Conservation (phyloP, 305 asterid genomes). For the Nicotiana rustica region DNA sequence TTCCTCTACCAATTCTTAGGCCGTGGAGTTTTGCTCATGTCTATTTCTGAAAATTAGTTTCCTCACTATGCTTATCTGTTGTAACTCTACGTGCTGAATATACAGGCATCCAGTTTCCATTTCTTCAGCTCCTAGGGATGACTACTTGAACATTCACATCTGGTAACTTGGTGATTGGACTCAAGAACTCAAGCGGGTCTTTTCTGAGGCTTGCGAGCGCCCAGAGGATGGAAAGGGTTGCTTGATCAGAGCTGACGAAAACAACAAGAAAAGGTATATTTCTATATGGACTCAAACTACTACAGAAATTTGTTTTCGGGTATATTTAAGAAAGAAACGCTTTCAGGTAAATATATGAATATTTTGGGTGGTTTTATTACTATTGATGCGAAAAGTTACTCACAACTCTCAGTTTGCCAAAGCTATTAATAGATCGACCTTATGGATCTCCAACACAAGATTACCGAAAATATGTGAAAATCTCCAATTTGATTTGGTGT, state of each 20-base stretch:
- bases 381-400: not conserved
- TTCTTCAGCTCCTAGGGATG: slow-evolving; percentile 73
- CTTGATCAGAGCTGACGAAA: no score
- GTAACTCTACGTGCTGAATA: slow-evolving; percentile 34
- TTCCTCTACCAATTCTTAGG: no score
- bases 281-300: no score
- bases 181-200: slow-evolving; percentile 49
- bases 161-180: slow-evolving; percentile 68
- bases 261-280: no score
- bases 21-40: not conserved
- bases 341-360: no score
- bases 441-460: slow-evolving; percentile 81
- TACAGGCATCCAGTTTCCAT: slow-evolving; percentile 99
- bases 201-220: no score
- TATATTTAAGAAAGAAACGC: no score
- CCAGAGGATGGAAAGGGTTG: no score
- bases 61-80: slow-evolving; percentile 23
- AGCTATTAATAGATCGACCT: slow-evolving; percentile 66
- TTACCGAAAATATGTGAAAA: slow-evolving; percentile 50
- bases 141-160: slow-evolving; percentile 61
- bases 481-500: no score
- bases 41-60: not conserved
- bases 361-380: no score
- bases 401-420: slow-evolving; percentile 55
- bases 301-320: no score